Percentiles rank a stretch among this genome's conserved stretches.
These are phyloP conservation scores for Colletotrichum australisinense DNA, from an alignment of 2,329 filamentous ascomycete genomes.

Conservation along the genomic window DNA sequence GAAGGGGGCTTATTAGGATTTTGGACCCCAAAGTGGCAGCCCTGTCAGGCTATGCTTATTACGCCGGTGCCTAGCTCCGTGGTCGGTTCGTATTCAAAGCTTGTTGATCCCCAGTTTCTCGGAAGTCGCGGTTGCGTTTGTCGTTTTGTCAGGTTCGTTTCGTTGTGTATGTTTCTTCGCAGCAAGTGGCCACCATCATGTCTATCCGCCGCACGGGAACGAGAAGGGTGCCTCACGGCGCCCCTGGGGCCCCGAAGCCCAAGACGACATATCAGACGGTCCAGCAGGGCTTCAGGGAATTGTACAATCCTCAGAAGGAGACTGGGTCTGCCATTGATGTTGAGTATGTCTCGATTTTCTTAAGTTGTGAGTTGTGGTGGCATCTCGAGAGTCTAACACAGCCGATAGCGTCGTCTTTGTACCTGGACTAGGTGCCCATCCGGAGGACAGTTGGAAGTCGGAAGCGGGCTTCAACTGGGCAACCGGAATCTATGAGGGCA, in stretches of 20 bases:
- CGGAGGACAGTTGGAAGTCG: conserved; percentile 53
- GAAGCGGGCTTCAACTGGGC: conserved; percentile 54
- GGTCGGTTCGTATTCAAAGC: conserved; percentile 19
- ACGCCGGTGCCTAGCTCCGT: conserved; percentile 23
- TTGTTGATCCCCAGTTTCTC: conserved; percentile 5
- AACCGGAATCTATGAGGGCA: conserved; percentile 45
- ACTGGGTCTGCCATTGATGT: conserved; percentile 46
- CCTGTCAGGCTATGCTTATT: conserved; percentile 4
- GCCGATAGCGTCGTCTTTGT: conserved; percentile 52
- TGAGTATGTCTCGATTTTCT: conserved; percentile 42
- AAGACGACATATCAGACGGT: conserved; percentile 50
- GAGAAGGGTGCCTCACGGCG: conserved; percentile 28
- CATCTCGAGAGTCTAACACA: conserved; percentile 22
- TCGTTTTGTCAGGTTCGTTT: not conserved
- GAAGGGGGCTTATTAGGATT: conserved; percentile 1
- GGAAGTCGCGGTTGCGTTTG: not conserved
- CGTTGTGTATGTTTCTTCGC: not conserved
- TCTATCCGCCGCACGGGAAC: conserved; percentile 30
- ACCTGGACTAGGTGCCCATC: conserved; percentile 52
- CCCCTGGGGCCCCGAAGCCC: conserved; percentile 34
- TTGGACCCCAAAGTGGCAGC: conserved; percentile 17
- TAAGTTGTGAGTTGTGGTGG: not conserved
- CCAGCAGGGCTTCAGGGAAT: conserved; percentile 51
- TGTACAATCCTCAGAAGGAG: conserved; percentile 46
- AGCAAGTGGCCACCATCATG: conserved; percentile 16